Percentiles rank a stretch among this genome's conserved stretches.
Evolutionary conservation across 495 filamentous ascomycete species (phyloP).

Genomic region (Platismatia glauca): DNA sequence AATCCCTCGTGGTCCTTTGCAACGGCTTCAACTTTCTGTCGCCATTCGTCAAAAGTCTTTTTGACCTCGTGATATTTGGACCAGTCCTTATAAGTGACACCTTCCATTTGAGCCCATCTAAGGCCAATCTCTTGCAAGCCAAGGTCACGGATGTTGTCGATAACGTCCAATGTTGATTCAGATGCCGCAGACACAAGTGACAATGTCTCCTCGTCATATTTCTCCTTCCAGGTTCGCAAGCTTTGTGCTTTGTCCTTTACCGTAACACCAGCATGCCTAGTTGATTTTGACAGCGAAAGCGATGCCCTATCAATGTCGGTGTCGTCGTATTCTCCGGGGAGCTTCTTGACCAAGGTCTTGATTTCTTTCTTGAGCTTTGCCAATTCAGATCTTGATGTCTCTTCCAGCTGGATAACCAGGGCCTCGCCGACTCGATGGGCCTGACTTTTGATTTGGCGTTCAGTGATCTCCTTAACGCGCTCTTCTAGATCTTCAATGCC

Average conservation of each 20-base stretch:
- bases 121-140: constrained; percentile 92
- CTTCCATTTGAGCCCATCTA: constrained; percentile 96
- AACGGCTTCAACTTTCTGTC: constrained; percentile 62
- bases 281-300: constrained; percentile 53
- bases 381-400: constrained; percentile 52
- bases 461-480: constrained; percentile 69
- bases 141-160: constrained; percentile 77
- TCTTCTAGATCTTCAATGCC: constrained; percentile 61
- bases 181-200: constrained; percentile 62
- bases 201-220: constrained; percentile 61
- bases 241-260: constrained; percentile 77
- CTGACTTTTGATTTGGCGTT: constrained; percentile 57
- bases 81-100: constrained; percentile 95
- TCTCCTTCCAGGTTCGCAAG: constrained; percentile 67
- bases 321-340: constrained; percentile 46
- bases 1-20: constrained; percentile 66
- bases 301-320: constrained; percentile 47
- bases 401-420: constrained; percentile 59
- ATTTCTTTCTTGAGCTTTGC: constrained; percentile 60
- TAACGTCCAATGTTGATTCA: constrained; percentile 69
- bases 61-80: constrained; percentile 79
- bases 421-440: constrained; percentile 56
- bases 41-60: constrained; percentile 76
- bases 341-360: constrained; percentile 45
- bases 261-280: constrained; percentile 61